Base-by-base conservation (phyloP, 805 yeast species). In the Pichia manshurica region DNA sequence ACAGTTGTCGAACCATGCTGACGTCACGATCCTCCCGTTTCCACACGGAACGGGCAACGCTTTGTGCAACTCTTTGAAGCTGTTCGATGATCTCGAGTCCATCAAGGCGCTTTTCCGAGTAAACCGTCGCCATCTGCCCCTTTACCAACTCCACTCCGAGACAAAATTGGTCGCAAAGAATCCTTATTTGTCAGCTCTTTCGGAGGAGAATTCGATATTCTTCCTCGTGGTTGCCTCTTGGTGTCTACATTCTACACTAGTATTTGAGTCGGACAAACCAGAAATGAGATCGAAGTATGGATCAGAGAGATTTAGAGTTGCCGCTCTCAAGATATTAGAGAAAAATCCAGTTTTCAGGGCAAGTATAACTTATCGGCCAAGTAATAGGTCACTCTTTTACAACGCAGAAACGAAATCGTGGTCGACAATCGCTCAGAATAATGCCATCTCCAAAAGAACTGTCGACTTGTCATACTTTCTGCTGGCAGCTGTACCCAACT, bases 31-130 rank as follows among this genome's bases (percentile, higher is more conserved):
- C 2, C 55, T 65, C 32, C 66, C 67, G 34, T 61, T 90, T 15
- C 95, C 96, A 0, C 71, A 81, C 50, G 97, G 97, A 1, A 84
- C 95, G 0, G 97, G 96, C 0, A 90, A 90, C 61, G 89, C 95
- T 1, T 69, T 87, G 50, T 77, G 87, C 2, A 73, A 76, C 21
- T 82, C 96, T 0, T 54, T 81, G 2, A 80, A 78, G 0, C 49
- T 75, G 3, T 42, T 45, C 0, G 59, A 63, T 23, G 69, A 71
- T 13, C 47, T 65, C 0, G 48, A 52, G 0, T 70, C 77, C 0
- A 54, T 78, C 3, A 52, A 61, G 21, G 58, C 64, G 16, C 58
- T 77, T 4, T 55, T 77, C 31, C 55, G 8, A 32, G 66, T 20
- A 3, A 31, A 38, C 33, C 9, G 7, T n/a, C 22, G 15, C 13